Percentiles rank a stretch among this genome's conserved stretches.
Conservation (phyloP, 1,284 basidiomycete genomes). For the Irpex rosettiformis region DNA sequence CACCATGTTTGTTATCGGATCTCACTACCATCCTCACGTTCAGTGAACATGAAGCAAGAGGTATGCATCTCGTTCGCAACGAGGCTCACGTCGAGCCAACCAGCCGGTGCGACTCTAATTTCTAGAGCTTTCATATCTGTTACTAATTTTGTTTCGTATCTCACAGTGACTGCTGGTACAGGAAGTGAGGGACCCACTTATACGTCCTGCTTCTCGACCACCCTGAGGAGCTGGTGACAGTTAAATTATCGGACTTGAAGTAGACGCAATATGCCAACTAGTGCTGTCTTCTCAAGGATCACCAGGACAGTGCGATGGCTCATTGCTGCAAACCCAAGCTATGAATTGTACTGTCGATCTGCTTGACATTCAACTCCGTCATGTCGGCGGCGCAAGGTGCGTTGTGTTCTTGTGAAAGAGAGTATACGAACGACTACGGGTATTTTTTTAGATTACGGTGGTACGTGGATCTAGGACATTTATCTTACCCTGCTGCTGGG, state of each 20-base stretch:
- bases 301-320: not conserved
- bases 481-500: not conserved
- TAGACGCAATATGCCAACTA: not conserved
- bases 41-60: conserved; percentile 6
- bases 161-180: not conserved
- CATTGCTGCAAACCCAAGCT: not conserved
- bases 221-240: not conserved
- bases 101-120: not conserved
- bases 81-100: conserved; percentile 13
- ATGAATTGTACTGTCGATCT: not conserved
- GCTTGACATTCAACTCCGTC: not conserved
- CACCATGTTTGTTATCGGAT: conserved; percentile 24
- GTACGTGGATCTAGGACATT: not conserved
- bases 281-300: not conserved
- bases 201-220: not conserved
- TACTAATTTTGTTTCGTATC: conserved; percentile 1
- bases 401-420: not conserved
- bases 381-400: not conserved
- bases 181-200: not conserved
- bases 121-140: not conserved
- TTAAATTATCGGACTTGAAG: not conserved
- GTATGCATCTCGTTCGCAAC: conserved; percentile 13
- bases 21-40: conserved; percentile 17
- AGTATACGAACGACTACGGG: conserved; percentile 1
- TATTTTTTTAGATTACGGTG: not conserved